Base-by-base conservation (phyloP, 1,139 yeast genomes). In the Kazachstania sp. region DNA sequence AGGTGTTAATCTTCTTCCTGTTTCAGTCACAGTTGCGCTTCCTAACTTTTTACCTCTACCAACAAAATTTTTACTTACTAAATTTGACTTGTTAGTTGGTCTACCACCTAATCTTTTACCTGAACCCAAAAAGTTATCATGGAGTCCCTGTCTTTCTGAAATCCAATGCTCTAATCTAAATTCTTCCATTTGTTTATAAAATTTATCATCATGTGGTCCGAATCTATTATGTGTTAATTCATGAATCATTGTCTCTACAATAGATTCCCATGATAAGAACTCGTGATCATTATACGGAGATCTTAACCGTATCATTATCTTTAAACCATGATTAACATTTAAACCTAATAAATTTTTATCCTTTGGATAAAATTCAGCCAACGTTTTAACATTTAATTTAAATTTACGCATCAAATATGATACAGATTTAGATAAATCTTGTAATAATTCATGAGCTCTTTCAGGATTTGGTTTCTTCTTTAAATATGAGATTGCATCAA, bases 341-440 rank as follows among this genome's bases (percentile, higher is more conserved):
- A 88, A 66, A 0, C 98, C 97, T 15, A 90, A 68, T 31, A 92
- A 66, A 35, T 74, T 68, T 2, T 75, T 71, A 58, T 78, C 73
- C 54, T 76, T 81, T n/a, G 97, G 97, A 55, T 71, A 84, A 78
- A 92, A 86, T 65, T 92, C 98, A 55, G 86, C 78, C 19, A 92
- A 64, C 0, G 77, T 70, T 1, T 79, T 81, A 3, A 90, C 92
- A 49, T 75, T 77, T 60, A 86, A 78, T 15, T 76, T 75, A 54
- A 81, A 74, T 45, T 78, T 77, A 49, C 78, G 76, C 79, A 92
- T 86, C 45, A 92, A 67, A 1, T 95, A 95, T 0, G 86, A 82
- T 32, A 81, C 85, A 15, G 70, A 60, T 37, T 71, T 73, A 12
- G 86, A 85, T 15, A 82, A 71, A 40, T 81, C 78, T 54, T 80